A percentile compares a stretch with the other conserved stretches of the same genome.
phyloP scores from a whole-genome alignment of 306 rosid species.

The Pachyrhizus erosus region DNA sequence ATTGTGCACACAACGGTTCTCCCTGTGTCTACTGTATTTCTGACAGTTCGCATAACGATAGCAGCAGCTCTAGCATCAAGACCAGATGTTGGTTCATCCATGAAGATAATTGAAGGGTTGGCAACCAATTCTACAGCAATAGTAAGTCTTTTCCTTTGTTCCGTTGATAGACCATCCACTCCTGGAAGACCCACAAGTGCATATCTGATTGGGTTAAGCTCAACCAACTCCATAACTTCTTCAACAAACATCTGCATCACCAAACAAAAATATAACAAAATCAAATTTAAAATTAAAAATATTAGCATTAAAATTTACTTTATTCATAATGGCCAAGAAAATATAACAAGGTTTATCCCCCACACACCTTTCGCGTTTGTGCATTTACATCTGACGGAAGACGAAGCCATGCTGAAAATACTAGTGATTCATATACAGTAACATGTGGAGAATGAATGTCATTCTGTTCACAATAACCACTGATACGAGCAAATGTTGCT shows the following conservation, averaged over 20 bases:
- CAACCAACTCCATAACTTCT: constrained; percentile 67
- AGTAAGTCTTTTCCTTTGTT: constrained; percentile 67
- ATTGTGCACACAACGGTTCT: constrained; percentile 55
- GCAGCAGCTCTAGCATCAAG: constrained; percentile 55
- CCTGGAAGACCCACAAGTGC: constrained; percentile 63
- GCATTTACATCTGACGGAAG: constrained; percentile 51
- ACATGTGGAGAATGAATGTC: constrained; percentile 64
- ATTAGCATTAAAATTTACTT: not conserved
- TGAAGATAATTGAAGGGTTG: constrained; percentile 54
- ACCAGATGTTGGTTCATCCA: constrained; percentile 58
- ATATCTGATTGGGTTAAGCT: constrained; percentile 56
- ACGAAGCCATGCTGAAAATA: constrained; percentile 69
- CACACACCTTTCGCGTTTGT: constrained; percentile 38
- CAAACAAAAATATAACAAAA: not conserved
- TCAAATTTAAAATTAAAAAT: not conserved
- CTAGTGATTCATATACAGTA: constrained; percentile 60
- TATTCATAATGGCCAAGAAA: not conserved
- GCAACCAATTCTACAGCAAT: constrained; percentile 65
- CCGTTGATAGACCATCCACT: constrained; percentile 59
- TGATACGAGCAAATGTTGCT: constrained; percentile 57
- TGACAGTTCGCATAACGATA: constrained; percentile 49
- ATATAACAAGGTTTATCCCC: not conserved
- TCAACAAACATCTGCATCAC: constrained; percentile 54
- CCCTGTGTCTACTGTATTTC: constrained; percentile 48
- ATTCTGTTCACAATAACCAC: constrained; percentile 68